Evolutionary conservation across 768 basidiomycete species (phyloP), one percentile per base, ranked within the genome.

Genomic region (Boletales sp.): DNA sequence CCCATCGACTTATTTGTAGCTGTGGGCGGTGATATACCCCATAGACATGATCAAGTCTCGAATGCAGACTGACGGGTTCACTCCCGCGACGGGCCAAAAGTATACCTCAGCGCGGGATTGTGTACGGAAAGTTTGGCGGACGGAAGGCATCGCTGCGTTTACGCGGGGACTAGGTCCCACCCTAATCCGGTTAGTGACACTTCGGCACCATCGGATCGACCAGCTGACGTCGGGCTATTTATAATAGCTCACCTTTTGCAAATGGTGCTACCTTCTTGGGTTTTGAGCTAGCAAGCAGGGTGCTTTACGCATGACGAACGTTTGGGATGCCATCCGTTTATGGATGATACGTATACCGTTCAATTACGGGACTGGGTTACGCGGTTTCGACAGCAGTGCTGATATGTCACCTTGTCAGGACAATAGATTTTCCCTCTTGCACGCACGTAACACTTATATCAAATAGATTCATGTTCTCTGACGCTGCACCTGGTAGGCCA

Each of bases 181-280:
- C 8, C 75, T 98, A 52, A 91, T 97, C 64, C 79, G 94, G 91
- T 87, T 52, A 47, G 79, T 73, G 50, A 38, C 48, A 29, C 17
- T n/a, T 19, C 43, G 14, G 11, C 48, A 48, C 36, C 19, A 47
- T 51, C 43, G 19, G 42, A 19, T 15, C 51, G 31, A 48, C 42
- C 5, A 13, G 17, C 42, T 52, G n/a, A 65, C 35, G 41, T 31
- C 8, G n/a, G 19, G 24, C 24, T 40, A 53, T 34, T 34, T 50
- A n/a, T n/a, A 39, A 15, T 46, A 94, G 91, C 60, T 94, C 91
- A 3, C 94, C 94, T 1, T 95, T 97, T 61, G 94, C 94, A 11
- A 98, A 97, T 59, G 95, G 94, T 17, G 92, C 92, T 1, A 98
- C 95, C 0, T 98, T 97, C 78, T 81, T 95, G 49, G 94, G 91